Base-by-base conservation (phyloP, 306 rosid species). In the Urtica urens region DNA sequence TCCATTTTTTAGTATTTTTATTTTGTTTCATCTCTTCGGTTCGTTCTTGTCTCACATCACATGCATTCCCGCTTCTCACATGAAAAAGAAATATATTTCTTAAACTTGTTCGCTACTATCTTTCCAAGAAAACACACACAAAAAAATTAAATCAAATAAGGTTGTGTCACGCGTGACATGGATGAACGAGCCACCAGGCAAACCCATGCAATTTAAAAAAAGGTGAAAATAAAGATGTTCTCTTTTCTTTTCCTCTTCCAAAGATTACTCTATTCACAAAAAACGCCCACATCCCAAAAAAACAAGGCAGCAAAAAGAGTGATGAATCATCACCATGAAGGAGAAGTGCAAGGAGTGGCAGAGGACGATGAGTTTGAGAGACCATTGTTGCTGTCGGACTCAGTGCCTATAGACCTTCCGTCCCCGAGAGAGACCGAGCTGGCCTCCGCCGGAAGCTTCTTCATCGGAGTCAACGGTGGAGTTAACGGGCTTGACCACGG, bases 391-490 rank as follows among this genome's bases (percentile, higher is more conserved):
- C 75, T 81, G 17, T 64, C 74, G 17, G 93, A 83, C 20, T 88
- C 94, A 68, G 79, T 80, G 7, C 69, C 87, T 17, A 75, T 24
- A 0, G 87, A 73, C 45, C 64, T 71, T n/a, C 71, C 81, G 51
- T 87, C 76, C 35, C 74, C 74, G 2, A 84, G 75, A 54, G 95
- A 78, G 60, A 88, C 65, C 5, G 95, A 81, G 40, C 72, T 73
- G 16, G 80, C 97, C 54, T 72, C 90, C 1, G 82, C 73, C 0
- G 83, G 78, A 14, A 84, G 90, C 66, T 81, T 84, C 78, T 80
- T 83, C 85, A 85, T 79, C 11, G 95, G 99, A 18, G 71, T 77
- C 50, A 84, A 52, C 47, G 93, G 87, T 23, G 90, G 97, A n/a
- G 93, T 80, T 17, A 27, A 23, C 7, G 79, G 53, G 40, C 51